Evolutionary conservation across 352 stramenopile species (phyloP).

Genomic region (Phytophthora tubulina): DNA sequence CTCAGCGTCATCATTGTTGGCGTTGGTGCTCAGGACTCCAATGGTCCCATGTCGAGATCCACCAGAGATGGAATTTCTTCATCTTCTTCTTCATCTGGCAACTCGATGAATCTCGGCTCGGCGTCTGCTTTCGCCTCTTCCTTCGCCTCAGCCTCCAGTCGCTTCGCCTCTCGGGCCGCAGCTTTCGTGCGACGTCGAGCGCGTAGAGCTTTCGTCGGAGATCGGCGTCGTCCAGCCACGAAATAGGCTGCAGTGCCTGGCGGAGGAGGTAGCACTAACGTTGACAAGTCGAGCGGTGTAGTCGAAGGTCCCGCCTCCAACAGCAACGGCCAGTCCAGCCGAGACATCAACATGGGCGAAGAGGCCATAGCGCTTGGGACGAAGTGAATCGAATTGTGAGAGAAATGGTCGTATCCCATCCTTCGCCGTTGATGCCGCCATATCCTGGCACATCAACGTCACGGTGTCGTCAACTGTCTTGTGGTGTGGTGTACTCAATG

Average conservation of each 20-base stretch:
- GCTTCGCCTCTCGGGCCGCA: not conserved
- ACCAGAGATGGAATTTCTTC: not conserved
- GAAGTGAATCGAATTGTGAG: not conserved
- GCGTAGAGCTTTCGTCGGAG: not conserved
- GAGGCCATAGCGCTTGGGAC: not conserved
- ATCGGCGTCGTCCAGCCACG: no score
- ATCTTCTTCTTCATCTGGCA: not conserved
- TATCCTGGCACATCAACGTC: slow-evolving; percentile 3
- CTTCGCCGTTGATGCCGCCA: not conserved
- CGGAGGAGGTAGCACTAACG: not conserved
- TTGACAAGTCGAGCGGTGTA: not conserved
- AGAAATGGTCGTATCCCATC: not conserved
- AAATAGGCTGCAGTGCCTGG: no score
- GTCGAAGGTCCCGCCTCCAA: not conserved
- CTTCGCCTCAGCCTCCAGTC: not conserved
- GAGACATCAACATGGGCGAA: not conserved
- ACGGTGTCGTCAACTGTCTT: not conserved
- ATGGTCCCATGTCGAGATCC: not conserved
- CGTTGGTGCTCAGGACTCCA: not conserved
- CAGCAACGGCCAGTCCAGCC: not conserved
- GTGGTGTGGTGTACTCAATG: no score
- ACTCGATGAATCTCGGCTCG: slow-evolving; percentile 6
- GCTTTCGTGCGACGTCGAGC: not conserved
- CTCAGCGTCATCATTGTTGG: not conserved
- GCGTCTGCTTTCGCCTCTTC: not conserved